Evolutionary conservation across 2,329 filamentous ascomycete species (phyloP).

Genomic region (Coleophoma crateriformis): DNA sequence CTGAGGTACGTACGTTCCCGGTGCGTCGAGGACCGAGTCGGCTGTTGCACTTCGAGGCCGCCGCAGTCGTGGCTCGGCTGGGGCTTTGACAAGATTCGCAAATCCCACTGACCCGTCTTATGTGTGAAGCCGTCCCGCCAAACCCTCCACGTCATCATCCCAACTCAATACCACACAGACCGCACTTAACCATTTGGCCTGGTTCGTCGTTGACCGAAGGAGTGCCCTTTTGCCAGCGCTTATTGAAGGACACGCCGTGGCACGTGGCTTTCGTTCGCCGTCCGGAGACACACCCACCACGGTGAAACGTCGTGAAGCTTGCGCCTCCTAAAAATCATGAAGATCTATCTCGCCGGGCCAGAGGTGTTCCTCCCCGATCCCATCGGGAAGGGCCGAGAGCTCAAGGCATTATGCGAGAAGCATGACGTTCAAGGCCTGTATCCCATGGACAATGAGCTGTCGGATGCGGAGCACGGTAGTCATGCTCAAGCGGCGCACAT

Average conservation of each 20-base stretch:
- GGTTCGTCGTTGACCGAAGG: no score
- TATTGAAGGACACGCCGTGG: no score
- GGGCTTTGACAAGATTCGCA: no score
- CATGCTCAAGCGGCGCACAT: conserved; percentile 12
- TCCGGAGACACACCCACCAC: neutral
- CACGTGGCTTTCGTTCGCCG: no score
- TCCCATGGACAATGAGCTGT: conserved; percentile 15
- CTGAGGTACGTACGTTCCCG: no score
- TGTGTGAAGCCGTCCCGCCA: neutral
- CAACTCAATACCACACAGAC: neutral
- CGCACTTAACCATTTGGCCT: neutral
- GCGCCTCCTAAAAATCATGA: neutral
- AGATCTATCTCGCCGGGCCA: conserved; percentile 20
- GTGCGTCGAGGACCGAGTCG: no score
- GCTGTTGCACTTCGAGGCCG: no score
- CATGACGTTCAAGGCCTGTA: conserved; percentile 14
- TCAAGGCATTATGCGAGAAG: conserved; percentile 13
- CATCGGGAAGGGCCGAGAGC: conserved; percentile 8
- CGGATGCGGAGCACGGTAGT: conserved; percentile 4
- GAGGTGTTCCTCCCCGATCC: conserved; percentile 18
- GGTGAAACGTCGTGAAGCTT: neutral
- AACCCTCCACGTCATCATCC: neutral
- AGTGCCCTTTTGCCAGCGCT: no score
- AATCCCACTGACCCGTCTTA: no score
- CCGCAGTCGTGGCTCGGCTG: no score